Evolutionary conservation across 75 land plant genomes (phyloP).

Genomic region (Cupressus sempervirens): DNA sequence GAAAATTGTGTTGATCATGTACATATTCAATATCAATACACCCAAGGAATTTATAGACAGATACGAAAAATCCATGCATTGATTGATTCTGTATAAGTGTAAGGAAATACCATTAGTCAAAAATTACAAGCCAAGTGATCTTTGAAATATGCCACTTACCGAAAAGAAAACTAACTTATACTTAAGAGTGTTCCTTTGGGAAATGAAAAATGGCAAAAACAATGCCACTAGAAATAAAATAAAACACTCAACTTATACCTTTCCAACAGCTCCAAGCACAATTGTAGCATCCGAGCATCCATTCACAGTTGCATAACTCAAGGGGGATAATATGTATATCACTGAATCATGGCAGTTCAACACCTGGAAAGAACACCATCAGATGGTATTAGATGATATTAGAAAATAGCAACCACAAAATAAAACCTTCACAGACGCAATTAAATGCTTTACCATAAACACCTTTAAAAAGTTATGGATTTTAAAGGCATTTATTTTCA

Average conservation of each 20-base stretch:
- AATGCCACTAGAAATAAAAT: neutral
- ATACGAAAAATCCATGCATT: neutral
- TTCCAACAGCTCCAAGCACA: constrained; percentile 95
- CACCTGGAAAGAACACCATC: constrained; percentile 48
- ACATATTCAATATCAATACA: neutral
- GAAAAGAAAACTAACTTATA: neutral
- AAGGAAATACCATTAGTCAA: neutral
- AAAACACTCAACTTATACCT: constrained; percentile 38
- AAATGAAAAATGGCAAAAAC: neutral
- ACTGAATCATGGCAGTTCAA: constrained; percentile 93
- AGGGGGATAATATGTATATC: constrained; percentile 85
- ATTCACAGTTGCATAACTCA: constrained; percentile 82
- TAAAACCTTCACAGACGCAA: neutral
- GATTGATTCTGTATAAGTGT: neutral
- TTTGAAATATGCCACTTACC: neutral
- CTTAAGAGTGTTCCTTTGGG: neutral
- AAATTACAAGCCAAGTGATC: neutral
- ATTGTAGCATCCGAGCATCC: constrained; percentile 98
- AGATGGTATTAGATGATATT: neutral
- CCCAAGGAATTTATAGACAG: neutral
- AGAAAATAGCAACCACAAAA: neutral
- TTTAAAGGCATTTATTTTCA: neutral
- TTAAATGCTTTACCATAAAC: neutral
- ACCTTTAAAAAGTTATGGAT: neutral
- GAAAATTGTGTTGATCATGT: neutral